A percentile compares a stretch with the other conserved stretches of the same genome.
phyloP scores from a whole-genome alignment of 164 flowering plant genomes.

The Macadamia integrifolia region DNA sequence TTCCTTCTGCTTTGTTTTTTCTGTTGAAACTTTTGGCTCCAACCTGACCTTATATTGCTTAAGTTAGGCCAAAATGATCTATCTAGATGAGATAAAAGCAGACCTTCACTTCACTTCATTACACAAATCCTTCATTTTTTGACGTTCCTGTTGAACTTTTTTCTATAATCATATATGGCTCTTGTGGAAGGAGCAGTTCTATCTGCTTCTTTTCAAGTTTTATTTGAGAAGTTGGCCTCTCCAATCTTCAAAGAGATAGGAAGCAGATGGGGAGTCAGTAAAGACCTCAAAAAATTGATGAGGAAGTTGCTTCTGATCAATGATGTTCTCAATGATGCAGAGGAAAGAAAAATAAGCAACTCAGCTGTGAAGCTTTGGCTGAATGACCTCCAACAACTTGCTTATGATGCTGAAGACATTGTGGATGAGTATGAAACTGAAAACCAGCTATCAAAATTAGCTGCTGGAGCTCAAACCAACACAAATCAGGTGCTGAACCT shows the following conservation, averaged over 20 bases:
- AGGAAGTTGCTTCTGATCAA: background rate
- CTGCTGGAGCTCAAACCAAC: background rate
- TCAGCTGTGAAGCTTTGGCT: background rate
- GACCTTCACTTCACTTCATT: no score
- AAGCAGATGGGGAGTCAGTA: background rate
- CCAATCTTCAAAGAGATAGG: background rate
- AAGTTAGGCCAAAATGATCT: no score
- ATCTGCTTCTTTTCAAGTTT: background rate
- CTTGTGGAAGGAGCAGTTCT: background rate
- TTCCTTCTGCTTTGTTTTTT: no score
- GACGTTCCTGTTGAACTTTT: no score
- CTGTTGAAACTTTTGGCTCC: no score
- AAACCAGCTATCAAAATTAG: no score
- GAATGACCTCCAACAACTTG: background rate
- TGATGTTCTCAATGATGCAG: background rate
- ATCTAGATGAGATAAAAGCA: no score
- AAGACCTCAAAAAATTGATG: background rate
- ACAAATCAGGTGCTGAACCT: background rate
- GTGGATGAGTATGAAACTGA: background rate
- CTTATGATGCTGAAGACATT: background rate
- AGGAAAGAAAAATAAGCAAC: background rate
- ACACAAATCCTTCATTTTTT: no score
- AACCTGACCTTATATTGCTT: no score
- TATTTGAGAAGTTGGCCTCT: background rate
- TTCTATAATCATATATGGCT: background rate